Evolutionary conservation across 2,329 filamentous ascomycete species (phyloP).

Genomic region (Fusarium setosum): DNA sequence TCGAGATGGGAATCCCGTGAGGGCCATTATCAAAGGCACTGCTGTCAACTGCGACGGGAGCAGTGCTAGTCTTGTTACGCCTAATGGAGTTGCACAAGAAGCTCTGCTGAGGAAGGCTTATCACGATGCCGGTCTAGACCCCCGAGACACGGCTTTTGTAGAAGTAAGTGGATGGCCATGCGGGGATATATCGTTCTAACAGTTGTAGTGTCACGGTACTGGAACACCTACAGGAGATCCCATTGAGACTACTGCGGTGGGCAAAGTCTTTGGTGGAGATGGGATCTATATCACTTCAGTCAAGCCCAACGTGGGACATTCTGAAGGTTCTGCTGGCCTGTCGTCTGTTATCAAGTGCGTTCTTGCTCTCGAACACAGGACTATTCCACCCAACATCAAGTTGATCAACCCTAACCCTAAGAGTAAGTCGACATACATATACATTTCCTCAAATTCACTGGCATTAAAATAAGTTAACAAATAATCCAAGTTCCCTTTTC

Average conservation of each 20-base stretch:
- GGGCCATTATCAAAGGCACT: neutral
- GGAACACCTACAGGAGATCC: constrained; percentile 36
- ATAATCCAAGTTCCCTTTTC: neutral
- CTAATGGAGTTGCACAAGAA: constrained; percentile 42
- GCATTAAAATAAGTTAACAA: neutral
- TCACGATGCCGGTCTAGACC: constrained; percentile 23
- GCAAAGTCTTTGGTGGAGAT: neutral
- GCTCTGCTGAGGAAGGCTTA: constrained; percentile 48
- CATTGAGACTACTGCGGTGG: constrained; percentile 18
- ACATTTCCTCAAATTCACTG: too few species aligned
- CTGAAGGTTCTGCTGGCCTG: constrained; percentile 38
- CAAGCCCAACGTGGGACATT: constrained; percentile 54
- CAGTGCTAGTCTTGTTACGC: neutral
- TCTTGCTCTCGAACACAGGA: constrained; percentile 33
- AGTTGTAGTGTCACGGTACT: constrained; percentile 32
- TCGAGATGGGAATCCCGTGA: constrained; percentile 5
- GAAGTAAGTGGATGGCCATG: neutral
- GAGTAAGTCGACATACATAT: too few species aligned
- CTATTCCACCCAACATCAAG: constrained; percentile 40
- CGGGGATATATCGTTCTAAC: neutral
- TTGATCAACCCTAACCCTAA: constrained; percentile 38
- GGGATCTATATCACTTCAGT: constrained; percentile 26
- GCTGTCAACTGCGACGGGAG: constrained; percentile 3
- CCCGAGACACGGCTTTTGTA: constrained; percentile 20
- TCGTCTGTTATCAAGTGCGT: constrained; percentile 42